Base-by-base conservation (phyloP, 139 green algal genomes). In the Chlorella sorokiniana region DNA sequence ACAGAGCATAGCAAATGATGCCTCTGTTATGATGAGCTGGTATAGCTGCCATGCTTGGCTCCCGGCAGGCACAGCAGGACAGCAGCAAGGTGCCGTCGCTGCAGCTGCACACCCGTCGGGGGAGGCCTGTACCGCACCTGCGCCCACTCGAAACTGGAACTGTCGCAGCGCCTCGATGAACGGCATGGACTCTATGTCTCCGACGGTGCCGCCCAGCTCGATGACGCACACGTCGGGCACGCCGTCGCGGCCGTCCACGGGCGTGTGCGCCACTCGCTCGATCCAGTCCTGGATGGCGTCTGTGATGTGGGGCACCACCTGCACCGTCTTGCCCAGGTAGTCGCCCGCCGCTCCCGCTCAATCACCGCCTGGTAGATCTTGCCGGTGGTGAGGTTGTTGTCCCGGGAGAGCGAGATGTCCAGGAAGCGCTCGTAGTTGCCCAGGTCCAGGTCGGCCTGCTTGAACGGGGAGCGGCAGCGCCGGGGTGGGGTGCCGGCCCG, bases 351-450 rank as follows among this genome's bases (percentile, higher is more conserved):
- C 85, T 99, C 97, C 14, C 91, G 90, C 84, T 98, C 97, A 38
- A 99, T 96, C 14, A 99, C 96, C 38, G 67, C 94, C 92, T 98
- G 89, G 91, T 94, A 99, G 75, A 97, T 85, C 76, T 99, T 99
- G 38, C 97, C 97, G 2, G 97, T 99, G 18, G 97, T 99, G 2
- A 99, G 83, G 86, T 99, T 99, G 90, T 99, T 97, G 81, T 99
- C 95, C 44, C 89, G 91, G 8, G 85, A 95, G 20, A 99, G 91
- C 1, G 94, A 98, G 63, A 99, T 91, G 88, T 99, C 97, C 45
- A 99, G 67, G 84, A 99, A 99, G 48, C 97, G 91, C 88, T 99
- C 97, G 81, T 99, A 99, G 86, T 99, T 99, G 45, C 97, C 97
- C 42, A 99, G 86, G 84, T 99, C 97, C 52, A 99, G 85, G 83